These are phyloP conservation scores for Otatea glauca DNA, from an alignment of 176 grass and related monocot species.

Conservation along the genomic window DNA sequence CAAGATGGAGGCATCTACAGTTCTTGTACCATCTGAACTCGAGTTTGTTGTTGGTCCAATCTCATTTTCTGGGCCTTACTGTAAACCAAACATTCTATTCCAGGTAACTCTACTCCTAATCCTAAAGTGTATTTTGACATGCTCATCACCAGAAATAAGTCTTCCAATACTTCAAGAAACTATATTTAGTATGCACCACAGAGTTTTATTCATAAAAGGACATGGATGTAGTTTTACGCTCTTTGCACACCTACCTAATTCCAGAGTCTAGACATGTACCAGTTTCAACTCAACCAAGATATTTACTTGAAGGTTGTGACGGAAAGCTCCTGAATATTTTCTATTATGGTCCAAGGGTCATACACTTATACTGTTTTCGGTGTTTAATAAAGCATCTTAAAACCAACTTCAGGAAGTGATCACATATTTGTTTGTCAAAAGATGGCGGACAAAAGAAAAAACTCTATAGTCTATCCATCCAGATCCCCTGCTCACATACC, in stretches of 20 bases:
- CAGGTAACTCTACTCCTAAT: slow-evolving; percentile 62
- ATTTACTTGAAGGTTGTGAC: background rate
- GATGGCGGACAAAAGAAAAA: background rate
- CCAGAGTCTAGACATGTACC: background rate
- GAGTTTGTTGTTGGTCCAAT: slow-evolving; percentile 81
- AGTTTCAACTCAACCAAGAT: background rate
- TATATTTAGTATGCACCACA: background rate
- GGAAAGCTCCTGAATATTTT: background rate
- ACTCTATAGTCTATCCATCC: background rate
- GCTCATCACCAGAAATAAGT: background rate
- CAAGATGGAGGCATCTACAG: slow-evolving; percentile 77
- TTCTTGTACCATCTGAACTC: slow-evolving; percentile 71
- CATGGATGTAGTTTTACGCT: background rate
- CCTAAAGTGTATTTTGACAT: background rate
- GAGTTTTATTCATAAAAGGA: background rate
- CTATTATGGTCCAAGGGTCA: background rate
- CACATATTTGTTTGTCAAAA: slow-evolving; percentile 16
- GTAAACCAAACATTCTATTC: slow-evolving; percentile 81
- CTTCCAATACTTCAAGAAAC: background rate
- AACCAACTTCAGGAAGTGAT: background rate
- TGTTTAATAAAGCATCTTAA: background rate
- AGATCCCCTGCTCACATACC: background rate
- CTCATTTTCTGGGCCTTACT: slow-evolving; percentile 91
- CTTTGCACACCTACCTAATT: background rate
- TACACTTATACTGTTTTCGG: background rate